These are phyloP conservation scores for Ciborinia camelliae DNA, from an alignment of 2,329 filamentous ascomycete species.

Conservation along the genomic window DNA sequence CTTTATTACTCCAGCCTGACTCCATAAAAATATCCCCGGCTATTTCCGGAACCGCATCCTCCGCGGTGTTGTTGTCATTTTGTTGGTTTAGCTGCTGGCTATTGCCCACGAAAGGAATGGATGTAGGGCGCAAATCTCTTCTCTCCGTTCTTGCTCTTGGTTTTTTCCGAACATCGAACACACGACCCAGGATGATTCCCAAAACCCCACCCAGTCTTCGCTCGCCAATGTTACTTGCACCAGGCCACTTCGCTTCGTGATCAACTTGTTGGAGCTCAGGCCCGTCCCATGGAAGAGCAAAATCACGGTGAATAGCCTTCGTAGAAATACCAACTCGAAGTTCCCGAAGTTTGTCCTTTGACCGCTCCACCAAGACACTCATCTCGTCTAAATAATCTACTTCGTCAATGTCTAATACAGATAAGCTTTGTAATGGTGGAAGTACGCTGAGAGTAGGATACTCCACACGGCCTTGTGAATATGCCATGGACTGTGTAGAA, in stretches of 20 bases:
- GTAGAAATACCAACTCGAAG: conserved; percentile 69
- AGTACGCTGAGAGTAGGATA: conserved; percentile 78
- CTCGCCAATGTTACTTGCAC: conserved; percentile 55
- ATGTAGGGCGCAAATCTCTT: conserved; percentile 22
- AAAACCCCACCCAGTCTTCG: conserved; percentile 65
- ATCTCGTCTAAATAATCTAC: conserved; percentile 81
- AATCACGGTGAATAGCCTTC: conserved; percentile 46
- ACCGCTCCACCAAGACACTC: conserved; percentile 71
- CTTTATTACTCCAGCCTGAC: conserved; percentile 11
- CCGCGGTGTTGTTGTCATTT: background rate
- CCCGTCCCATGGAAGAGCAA: conserved; percentile 61
- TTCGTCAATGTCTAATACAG: conserved; percentile 78
- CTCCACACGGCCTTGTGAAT: conserved; percentile 61
- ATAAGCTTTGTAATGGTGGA: conserved; percentile 69
- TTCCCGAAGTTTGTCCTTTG: conserved; percentile 62
- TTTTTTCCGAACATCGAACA: conserved; percentile 55
- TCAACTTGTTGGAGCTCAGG: conserved; percentile 61
- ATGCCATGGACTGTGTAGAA: conserved; percentile 37
- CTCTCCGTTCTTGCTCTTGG: conserved; percentile 30
- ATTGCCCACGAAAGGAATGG: background rate
- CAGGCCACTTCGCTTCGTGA: conserved; percentile 54
- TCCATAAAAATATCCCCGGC: background rate
- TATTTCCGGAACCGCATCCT: background rate
- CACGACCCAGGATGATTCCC: conserved; percentile 63
- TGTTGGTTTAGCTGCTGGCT: background rate